Evolutionary conservation across 441 rosid species (phyloP).

Genomic region (Macaranga tanarius): DNA sequence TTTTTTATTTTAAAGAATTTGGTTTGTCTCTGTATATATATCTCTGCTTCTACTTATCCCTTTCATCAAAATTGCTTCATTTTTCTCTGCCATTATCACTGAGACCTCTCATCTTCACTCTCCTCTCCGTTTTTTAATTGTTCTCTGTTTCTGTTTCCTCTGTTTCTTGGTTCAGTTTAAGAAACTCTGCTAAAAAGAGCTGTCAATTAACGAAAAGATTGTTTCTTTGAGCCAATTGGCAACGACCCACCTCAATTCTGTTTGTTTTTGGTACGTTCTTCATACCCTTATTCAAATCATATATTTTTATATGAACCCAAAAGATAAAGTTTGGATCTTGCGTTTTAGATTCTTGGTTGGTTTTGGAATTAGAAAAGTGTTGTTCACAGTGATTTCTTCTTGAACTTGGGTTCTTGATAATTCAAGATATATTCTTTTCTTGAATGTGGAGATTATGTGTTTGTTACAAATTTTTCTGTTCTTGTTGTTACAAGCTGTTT

Average conservation of each 20-base stretch:
- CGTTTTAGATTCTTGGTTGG: background rate
- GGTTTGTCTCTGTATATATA: background rate
- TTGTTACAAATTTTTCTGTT: background rate
- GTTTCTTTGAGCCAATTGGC: background rate
- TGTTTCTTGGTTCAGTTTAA: background rate
- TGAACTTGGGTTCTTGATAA: background rate
- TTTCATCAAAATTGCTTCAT: background rate
- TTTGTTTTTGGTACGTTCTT: constrained; percentile 4
- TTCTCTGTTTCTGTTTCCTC: background rate
- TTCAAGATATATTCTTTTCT: background rate
- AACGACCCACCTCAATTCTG: background rate
- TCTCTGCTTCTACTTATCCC: background rate
- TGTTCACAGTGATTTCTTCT: background rate
- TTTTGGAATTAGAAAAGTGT: background rate
- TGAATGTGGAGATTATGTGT: background rate
- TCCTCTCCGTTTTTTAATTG: background rate
- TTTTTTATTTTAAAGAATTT: no score
- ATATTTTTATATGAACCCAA: background rate
- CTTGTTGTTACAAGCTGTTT: background rate
- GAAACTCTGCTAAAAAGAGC: background rate
- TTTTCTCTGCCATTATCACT: background rate
- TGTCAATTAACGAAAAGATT: background rate
- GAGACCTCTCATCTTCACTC: background rate
- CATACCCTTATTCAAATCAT: background rate
- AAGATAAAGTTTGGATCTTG: constrained; percentile 1